Evolutionary conservation across 768 basidiomycete genomes (phyloP).

Genomic region (Kwoniella dendrophila): DNA sequence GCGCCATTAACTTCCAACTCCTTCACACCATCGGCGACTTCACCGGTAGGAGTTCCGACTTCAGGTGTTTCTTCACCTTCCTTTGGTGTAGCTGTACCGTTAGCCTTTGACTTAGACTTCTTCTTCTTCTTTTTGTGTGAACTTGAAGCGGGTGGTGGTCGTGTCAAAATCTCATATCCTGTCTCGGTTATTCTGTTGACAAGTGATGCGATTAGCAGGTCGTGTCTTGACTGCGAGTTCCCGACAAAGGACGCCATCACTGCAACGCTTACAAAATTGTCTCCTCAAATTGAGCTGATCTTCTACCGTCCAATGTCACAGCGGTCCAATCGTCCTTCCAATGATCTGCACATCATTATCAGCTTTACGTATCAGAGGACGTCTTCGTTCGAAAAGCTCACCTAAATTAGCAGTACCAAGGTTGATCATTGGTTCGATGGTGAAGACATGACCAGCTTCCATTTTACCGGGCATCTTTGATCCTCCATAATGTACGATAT

Average conservation of each 20-base stretch:
- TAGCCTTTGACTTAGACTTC: slow-evolving; percentile 22
- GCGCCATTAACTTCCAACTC: slow-evolving; percentile 16
- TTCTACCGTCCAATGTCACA: slow-evolving; percentile 83
- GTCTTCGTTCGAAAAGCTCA: slow-evolving; percentile 10
- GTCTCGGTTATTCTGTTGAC: slow-evolving; percentile 87
- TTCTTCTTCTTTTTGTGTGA: slow-evolving; percentile 34
- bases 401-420: slow-evolving; percentile 62
- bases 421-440: slow-evolving; percentile 86
- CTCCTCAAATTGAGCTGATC: slow-evolving; percentile 96
- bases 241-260: not conserved
- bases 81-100: slow-evolving; percentile 1
- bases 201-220: not conserved
- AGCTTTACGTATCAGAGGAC: not conserved
- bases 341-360: slow-evolving; percentile 28
- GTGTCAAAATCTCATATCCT: slow-evolving; percentile 82
- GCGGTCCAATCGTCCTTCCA: slow-evolving; percentile 97
- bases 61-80: slow-evolving; percentile 28
- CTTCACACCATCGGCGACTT: slow-evolving; percentile 30
- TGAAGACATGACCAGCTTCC: slow-evolving; percentile 70
- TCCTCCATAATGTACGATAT: slow-evolving; percentile 92
- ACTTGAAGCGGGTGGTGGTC: slow-evolving; percentile 37
- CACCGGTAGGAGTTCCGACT: slow-evolving; percentile 27
- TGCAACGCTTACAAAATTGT: slow-evolving; percentile 75
- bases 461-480: slow-evolving; percentile 90
- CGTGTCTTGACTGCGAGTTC: no score